Evolutionary conservation across 139 green algal species (phyloP), one percentile per base, ranked within the genome.

Genomic region (Micromonas pusilla): DNA sequence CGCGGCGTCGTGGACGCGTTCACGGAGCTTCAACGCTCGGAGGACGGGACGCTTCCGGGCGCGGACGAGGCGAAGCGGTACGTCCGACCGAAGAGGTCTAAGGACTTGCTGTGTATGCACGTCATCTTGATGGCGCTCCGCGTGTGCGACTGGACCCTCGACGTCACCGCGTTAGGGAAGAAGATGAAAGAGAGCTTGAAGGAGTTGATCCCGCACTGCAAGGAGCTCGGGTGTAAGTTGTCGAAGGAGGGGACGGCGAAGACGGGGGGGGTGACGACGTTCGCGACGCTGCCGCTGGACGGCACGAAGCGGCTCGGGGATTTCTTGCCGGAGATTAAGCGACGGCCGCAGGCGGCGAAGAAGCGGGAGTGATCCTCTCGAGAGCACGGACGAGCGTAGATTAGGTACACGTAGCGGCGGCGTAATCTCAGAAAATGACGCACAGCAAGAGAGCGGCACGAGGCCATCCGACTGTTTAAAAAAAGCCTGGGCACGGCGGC

Each of bases 51-150:
- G n/a, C n/a, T n/a, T n/a, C 45, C 45, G 9, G 45, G 45, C 45
- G 9, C 45, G 9, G 45, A 57, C 45, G 45, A 57, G 16, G 9
- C 45, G 9, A 57, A 36, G 36, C 37, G 23, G 62, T 39, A 62
- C 37, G 20, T 32, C 16, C 26, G n/a, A 5, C 19, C 68, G 21
- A 65, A 75, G 20, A 19, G 19, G 19, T 20, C 5, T 19, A 75
- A 63, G 37, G 68, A 75, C 53, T 26, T 75, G 6, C 4, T 75
- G 19, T 33, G 2, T 6, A 23, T 75, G 23, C 36, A 75, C 36
- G 30, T 75, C n/a, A 32, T 75, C n/a, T 36, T 75, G 21, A 60
- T 75, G 20, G 68, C 68, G 68, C 38, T 75, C 21, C 36, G 68
- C 37, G 38, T 63, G 38, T 63, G n/a, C 37, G 32, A 63, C 68